Conservation (phyloP, 176 grass and related monocot species). For the Musa schizocarpa region DNA sequence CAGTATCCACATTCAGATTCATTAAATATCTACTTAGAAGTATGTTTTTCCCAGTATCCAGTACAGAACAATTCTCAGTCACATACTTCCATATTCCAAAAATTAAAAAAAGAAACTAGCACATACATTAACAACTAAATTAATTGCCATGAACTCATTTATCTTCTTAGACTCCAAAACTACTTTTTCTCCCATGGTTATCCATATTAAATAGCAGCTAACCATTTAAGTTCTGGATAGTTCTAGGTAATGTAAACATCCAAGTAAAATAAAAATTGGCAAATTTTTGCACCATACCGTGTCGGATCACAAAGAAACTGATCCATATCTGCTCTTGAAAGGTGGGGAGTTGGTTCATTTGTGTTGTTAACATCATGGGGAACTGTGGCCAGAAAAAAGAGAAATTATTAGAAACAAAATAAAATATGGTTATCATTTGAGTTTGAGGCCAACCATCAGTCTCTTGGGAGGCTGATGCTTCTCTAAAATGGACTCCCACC, state of each 20-base stretch:
- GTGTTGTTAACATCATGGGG: constrained; percentile 15
- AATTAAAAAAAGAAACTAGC: too few species aligned
- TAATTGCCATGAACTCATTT: too few species aligned
- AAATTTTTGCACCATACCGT: constrained; percentile 24
- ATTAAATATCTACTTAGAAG: too few species aligned
- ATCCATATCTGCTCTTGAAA: constrained; percentile 33
- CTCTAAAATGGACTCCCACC: constrained; percentile 80
- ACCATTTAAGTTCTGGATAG: neutral
- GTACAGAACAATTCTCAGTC: too few species aligned
- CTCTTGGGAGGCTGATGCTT: constrained; percentile 12
- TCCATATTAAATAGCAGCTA: neutral
- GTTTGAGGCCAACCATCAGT: neutral
- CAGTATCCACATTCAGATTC: too few species aligned
- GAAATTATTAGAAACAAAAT: neutral
- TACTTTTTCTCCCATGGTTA: neutral
- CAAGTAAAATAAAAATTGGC: too few species aligned
- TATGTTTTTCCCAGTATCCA: too few species aligned
- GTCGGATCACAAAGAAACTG: constrained; percentile 33
- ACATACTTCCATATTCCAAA: too few species aligned
- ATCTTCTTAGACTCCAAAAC: too few species aligned
- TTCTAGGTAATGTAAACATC: too few species aligned
- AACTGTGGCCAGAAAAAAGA: constrained; percentile 24
- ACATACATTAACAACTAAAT: too few species aligned
- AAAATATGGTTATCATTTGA: neutral
- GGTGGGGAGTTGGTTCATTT: constrained; percentile 29